Percentiles rank a stretch among this genome's conserved stretches.
Evolutionary conservation across 495 filamentous ascomycete species (phyloP).

Genomic region (Aspergillus campestris): DNA sequence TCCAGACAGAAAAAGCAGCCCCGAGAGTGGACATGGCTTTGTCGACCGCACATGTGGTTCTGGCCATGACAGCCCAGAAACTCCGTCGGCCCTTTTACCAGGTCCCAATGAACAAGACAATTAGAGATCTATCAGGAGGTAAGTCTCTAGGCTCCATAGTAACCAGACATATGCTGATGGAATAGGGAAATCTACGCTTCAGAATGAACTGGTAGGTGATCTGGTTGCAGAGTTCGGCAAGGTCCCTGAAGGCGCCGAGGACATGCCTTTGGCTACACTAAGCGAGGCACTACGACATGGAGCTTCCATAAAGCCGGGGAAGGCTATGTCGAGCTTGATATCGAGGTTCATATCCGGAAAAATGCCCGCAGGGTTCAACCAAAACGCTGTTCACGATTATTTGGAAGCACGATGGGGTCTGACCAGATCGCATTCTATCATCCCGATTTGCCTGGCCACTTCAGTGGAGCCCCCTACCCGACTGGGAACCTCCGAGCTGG

Average conservation of each 20-base stretch:
- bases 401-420: constrained; percentile 88
- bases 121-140: constrained; percentile 18
- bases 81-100: constrained; percentile 16
- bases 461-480: constrained; percentile 85
- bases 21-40: constrained; percentile 7
- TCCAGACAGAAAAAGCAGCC: too few relatives aligned
- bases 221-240: constrained; percentile 96
- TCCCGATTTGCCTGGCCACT: constrained; percentile 63
- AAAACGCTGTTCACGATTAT: constrained; percentile 83
- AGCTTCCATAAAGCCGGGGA: constrained; percentile 92
- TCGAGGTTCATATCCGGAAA: constrained; percentile 93
- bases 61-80: constrained; percentile 18
- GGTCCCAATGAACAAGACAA: constrained; percentile 9
- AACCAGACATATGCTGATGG: background rate
- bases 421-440: constrained; percentile 62
- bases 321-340: constrained; percentile 85
- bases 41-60: constrained; percentile 10
- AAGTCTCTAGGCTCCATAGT: background rate
- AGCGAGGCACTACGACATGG: constrained; percentile 88
- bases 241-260: constrained; percentile 96
- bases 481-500: constrained; percentile 74
- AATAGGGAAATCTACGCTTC: constrained; percentile 86
- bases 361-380: constrained; percentile 99
- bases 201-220: constrained; percentile 91
- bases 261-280: constrained; percentile 85